Evolutionary conservation across 805 yeast species (phyloP).

Genomic region (Nakazawaea molendinolei): DNA sequence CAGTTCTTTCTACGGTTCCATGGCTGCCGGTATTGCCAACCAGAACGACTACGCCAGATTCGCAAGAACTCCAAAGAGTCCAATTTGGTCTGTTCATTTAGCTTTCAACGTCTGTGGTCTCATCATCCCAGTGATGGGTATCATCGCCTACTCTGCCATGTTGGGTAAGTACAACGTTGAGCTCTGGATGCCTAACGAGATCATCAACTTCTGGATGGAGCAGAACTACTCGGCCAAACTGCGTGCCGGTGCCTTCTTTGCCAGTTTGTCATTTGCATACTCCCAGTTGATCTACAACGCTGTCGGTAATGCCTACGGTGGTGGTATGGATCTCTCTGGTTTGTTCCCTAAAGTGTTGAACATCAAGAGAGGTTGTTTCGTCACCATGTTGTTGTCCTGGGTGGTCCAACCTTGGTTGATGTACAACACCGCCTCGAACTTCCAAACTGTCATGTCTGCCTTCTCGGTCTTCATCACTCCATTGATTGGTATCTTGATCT

Average conservation of each 20-base stretch:
- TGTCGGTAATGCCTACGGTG: conserved; percentile 33
- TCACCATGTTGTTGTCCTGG: conserved; percentile 28
- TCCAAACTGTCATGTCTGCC: conserved; percentile 28
- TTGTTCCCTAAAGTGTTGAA: conserved; percentile 36
- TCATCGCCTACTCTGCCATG: conserved; percentile 38
- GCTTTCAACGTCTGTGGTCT: conserved; percentile 30
- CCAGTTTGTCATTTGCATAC: conserved; percentile 29
- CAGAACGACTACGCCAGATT: conserved; percentile 30
- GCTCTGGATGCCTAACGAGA: conserved; percentile 41
- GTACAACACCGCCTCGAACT: conserved; percentile 27
- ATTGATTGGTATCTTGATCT: conserved; percentile 28
- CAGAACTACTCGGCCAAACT: conserved; percentile 28
- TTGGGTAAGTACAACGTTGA: conserved; percentile 30
- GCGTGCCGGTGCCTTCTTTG: conserved; percentile 43
- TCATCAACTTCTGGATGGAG: conserved; percentile 32
- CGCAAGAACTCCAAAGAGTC: conserved; percentile 12
- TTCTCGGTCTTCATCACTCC: conserved; percentile 35
- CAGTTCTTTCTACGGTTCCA: conserved; percentile 31
- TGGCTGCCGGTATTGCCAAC: conserved; percentile 33
- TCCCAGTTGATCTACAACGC: conserved; percentile 34
- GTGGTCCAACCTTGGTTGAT: conserved; percentile 35
- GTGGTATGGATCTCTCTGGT: conserved; percentile 47
- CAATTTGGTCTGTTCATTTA: conserved; percentile 14
- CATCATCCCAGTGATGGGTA: conserved; percentile 39
- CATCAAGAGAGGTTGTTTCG: conserved; percentile 38